Evolutionary conservation across 2,329 filamentous ascomycete species (phyloP), one percentile per base, ranked within the genome.

Genomic region (Westerdykella aurantiaca): DNA sequence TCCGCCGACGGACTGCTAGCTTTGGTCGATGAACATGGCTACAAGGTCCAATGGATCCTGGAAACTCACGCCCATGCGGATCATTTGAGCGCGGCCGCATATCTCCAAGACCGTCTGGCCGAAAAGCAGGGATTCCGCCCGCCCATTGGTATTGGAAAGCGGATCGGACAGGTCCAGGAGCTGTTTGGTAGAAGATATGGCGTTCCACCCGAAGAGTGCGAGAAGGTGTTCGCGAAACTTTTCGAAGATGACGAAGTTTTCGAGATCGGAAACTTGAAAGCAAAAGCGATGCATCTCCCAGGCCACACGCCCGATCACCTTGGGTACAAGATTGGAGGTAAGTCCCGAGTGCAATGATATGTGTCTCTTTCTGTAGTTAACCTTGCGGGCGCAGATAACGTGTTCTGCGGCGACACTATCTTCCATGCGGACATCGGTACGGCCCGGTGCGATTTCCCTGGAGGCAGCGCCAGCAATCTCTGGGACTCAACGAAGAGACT

Each of bases 11-110:
- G 46, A 0, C 49, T 85, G 0, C 64, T 84, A 0, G 49, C 65
- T 0, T 18, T 76, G 0, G 57, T 79, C 6, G 50, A 56, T 4
- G 53, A 72, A 1, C 59, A 75, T 1, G 64, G 64, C 1, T 82
- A 81, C 54, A 69, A 48, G 0, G 55, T 83, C 9, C 64, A 69
- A 0, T 65, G 61, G 34, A 78, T 85, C 14, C 69, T 84, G 2
- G 81, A 85, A 50, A 84, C 81, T 0, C 81, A 85, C 55, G 74
- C 71, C 0, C 77, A 82, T 47, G 79, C 79, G 3, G 78, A 83
- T 43, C 79, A 83, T 46, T 49, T 83, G 0, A 83, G 78, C 0
- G 75, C 81, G 0, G 71, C 80, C 0, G 69, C 71, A 4, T 84
- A 83, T 54, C 69, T 85, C 0, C 77, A 81, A 51, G 58, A 61